Conservation (phyloP, 805 yeast genomes). For the Lachancea nothofagi region DNA sequence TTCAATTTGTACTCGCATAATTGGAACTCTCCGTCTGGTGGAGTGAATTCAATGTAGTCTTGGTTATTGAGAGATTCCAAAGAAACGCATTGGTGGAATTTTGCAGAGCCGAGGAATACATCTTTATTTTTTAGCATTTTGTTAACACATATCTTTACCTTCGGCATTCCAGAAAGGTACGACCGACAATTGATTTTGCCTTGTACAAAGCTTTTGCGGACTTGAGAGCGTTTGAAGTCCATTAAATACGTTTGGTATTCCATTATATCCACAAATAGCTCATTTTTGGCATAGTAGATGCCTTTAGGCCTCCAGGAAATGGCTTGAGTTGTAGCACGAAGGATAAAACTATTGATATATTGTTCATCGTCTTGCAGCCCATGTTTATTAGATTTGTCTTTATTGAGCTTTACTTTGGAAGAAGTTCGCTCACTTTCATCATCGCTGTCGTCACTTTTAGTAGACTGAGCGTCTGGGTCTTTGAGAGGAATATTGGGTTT, state of each 20-base stretch:
- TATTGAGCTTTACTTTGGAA: constrained; percentile 7
- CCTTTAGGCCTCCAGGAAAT: constrained; percentile 94
- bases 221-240: constrained; percentile 51
- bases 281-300: constrained; percentile 79
- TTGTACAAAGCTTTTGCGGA: constrained; percentile 58
- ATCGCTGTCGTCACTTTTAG: constrained; percentile 8
- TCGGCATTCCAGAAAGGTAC: constrained; percentile 88
- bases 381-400: constrained; percentile 5
- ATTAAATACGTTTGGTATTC: constrained; percentile 69
- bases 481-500: constrained; percentile 39
- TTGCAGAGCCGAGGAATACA: constrained; percentile 55
- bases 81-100: constrained; percentile 86
- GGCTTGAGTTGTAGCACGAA: constrained; percentile 70
- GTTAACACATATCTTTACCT: constrained; percentile 68
- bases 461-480: constrained; percentile 26
- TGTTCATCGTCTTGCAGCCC: constrained; percentile 16
- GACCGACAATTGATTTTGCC: constrained; percentile 73
- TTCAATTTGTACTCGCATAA: constrained; percentile 39
- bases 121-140: constrained; percentile 45
- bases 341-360: constrained; percentile 63
- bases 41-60: constrained; percentile 58
- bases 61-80: constrained; percentile 55
- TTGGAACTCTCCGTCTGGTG: constrained; percentile 85
- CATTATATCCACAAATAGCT: constrained; percentile 79
- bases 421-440: constrained; percentile 12